Percentiles rank a stretch among this genome's conserved stretches.
phyloP scores from a whole-genome alignment of 2,329 filamentous ascomycete genomes.

The Teratosphaeria pseudoeucalypti region DNA sequence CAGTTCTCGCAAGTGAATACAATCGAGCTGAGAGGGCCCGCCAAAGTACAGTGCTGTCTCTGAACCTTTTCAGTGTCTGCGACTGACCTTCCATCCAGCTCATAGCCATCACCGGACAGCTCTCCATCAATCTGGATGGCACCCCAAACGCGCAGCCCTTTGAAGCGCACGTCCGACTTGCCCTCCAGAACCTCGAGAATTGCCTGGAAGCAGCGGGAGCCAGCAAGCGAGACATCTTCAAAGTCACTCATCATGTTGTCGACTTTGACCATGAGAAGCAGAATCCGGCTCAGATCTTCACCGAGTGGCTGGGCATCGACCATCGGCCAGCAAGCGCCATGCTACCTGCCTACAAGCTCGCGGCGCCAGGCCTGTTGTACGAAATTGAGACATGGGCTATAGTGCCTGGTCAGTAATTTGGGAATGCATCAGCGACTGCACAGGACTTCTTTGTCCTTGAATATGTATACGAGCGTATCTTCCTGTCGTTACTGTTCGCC shows the following conservation, averaged over 20 bases:
- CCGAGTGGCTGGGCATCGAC: constrained; percentile 11
- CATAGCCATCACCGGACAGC: constrained; percentile 11
- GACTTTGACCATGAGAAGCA: constrained; percentile 11
- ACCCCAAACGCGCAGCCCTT: constrained; percentile 6
- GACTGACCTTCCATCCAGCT: not conserved
- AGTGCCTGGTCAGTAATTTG: not conserved
- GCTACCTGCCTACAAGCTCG: not conserved
- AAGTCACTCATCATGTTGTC: constrained; percentile 14
- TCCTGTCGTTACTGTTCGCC: not conserved
- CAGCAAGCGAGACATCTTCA: constrained; percentile 12
- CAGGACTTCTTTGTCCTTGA: not conserved
- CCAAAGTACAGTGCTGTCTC: not conserved
- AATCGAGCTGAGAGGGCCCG: not conserved
- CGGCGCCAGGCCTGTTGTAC: not conserved
- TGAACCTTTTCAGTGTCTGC: not conserved
- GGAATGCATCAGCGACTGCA: not conserved
- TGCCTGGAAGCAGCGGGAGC: constrained; percentile 10
- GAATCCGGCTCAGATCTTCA: constrained; percentile 9
- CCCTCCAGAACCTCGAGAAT: constrained; percentile 12
- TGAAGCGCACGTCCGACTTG: constrained; percentile 9
- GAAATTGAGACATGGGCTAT: not conserved
- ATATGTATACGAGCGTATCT: not conserved
- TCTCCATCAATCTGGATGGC: constrained; percentile 8
- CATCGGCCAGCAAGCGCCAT: constrained; percentile 8
- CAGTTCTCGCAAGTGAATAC: not conserved